These are phyloP conservation scores for Tuber magnatum DNA, from an alignment of 495 filamentous ascomycete genomes.

Conservation along the genomic window DNA sequence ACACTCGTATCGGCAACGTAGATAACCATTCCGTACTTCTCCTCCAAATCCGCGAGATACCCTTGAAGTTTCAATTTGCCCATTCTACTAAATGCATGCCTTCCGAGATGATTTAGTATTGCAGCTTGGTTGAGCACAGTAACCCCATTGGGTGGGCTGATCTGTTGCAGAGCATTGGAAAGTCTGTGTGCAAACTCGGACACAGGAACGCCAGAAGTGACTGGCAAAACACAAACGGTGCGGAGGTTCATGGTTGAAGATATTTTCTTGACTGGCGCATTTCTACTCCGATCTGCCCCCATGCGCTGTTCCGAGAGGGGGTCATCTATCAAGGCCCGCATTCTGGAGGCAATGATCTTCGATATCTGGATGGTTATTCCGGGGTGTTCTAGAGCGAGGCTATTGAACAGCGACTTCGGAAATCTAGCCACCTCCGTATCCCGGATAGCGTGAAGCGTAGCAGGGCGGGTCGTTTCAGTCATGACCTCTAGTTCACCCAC, in stretches of 20 bases:
- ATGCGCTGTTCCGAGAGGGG: constrained; percentile 58
- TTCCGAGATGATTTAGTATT: constrained; percentile 86
- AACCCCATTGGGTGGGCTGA: constrained; percentile 80
- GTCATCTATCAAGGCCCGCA: constrained; percentile 80
- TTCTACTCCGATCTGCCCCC: constrained; percentile 40
- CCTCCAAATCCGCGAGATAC: constrained; percentile 92
- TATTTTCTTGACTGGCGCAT: constrained; percentile 56
- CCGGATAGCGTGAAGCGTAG: constrained; percentile 88
- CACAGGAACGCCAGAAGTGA: constrained; percentile 85
- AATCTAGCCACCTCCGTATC: constrained; percentile 96
- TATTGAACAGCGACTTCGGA: constrained; percentile 93
- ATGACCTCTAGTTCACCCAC: constrained; percentile 95
- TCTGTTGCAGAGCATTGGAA: constrained; percentile 75
- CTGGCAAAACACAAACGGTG: constrained; percentile 84
- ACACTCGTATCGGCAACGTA: constrained; percentile 98
- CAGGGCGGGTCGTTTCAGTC: constrained; percentile 82
- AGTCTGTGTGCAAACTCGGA: constrained; percentile 91
- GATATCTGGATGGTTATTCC: constrained; percentile 98
- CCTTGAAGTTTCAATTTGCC: constrained; percentile 93
- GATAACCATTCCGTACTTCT: constrained; percentile 90
- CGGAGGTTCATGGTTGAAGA: constrained; percentile 86
- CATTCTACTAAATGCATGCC: constrained; percentile 95
- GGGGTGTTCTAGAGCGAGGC: constrained; percentile 89
- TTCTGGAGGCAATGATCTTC: constrained; percentile 92
- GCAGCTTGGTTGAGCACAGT: constrained; percentile 88